Base-by-base conservation (phyloP, 352 stramenopile genomes). In the Elongisporangium senticosum region DNA sequence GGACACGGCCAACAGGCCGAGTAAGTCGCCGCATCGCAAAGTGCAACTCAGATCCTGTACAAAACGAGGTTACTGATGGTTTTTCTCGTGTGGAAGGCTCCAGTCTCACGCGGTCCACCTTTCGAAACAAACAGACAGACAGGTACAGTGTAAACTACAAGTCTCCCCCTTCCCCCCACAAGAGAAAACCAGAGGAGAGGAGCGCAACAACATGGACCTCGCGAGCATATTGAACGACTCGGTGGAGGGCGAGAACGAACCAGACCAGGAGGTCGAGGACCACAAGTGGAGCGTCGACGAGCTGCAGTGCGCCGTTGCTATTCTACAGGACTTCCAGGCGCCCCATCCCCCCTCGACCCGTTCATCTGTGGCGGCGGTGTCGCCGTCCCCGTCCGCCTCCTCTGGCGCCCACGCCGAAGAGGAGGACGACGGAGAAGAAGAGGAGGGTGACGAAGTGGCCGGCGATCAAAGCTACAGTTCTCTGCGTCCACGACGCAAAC, bases 31-130 rank as follows among this genome's bases (percentile, higher is more conserved):
- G 33, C 33, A 43, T 43, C 33, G 33, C 33, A 43, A 0, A 43
- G 33, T 43, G 33, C 33, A 43, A 43, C 33, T 43, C 33, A 43
- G 33, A 43, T 43, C 33, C 33, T 58, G n/a, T 59, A 59, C 55
- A 62, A 24, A 24, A 60, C 55, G 69, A 64, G 68, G 60, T 76
- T 75, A 10, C 33, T 43, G 33, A 43, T 43, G 33, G 33, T 43
- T 43, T 43, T 43, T 43, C 33, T 43, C 33, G 33, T 61, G 56
- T 56, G 60, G 63, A 61, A 64, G 72, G 58, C 73, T 68, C 7
- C 33, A 43, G 33, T 10, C 33, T 43, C 33, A 39, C 28, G 28
- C 28, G 8, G 28, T 39, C 33, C 33, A 43, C 33, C 33, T 43
- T 43, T 43, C 33, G 20, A 56, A 55, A 40, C 48, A 49, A 54